Evolutionary conservation across 805 yeast genomes (phyloP).

Genomic region (Starmerella roubikii): DNA sequence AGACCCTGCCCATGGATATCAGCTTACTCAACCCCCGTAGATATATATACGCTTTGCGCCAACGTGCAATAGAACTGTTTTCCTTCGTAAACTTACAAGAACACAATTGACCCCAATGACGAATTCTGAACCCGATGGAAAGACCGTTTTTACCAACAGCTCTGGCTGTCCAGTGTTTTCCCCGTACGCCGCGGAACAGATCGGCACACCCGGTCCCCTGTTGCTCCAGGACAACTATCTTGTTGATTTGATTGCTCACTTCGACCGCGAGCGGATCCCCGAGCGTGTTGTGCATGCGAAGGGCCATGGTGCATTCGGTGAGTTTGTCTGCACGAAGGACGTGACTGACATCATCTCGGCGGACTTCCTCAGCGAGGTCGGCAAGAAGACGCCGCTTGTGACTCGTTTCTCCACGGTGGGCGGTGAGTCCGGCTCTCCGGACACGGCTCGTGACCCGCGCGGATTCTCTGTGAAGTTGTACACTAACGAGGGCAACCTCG

Average conservation of each 20-base stretch:
- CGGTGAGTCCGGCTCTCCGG: constrained; percentile 55
- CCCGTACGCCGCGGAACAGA: constrained; percentile 41
- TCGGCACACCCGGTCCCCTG: constrained; percentile 45
- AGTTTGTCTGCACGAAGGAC: constrained; percentile 46
- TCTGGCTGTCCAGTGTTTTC: constrained; percentile 44
- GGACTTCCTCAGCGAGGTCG: constrained; percentile 51
- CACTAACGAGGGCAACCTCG: constrained; percentile 56
- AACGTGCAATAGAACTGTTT: too few relatives aligned
- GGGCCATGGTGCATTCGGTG: constrained; percentile 51
- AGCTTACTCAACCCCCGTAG: too few relatives aligned
- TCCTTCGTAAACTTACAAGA: too few relatives aligned
- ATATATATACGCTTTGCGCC: too few relatives aligned
- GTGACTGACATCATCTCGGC: constrained; percentile 36
- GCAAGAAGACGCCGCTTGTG: constrained; percentile 62
- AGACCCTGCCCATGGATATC: too few relatives aligned
- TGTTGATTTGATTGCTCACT: constrained; percentile 43
- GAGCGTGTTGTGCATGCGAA: constrained; percentile 58
- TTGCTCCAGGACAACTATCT: constrained; percentile 46
- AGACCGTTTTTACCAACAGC: constrained; percentile 33
- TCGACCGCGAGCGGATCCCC: constrained; percentile 51
- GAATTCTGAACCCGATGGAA: constrained; percentile 15
- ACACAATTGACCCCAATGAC: constrained; percentile 6
- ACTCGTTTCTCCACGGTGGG: constrained; percentile 55
- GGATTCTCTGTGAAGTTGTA: constrained; percentile 53
- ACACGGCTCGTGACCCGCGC: constrained; percentile 55